Evolutionary conservation across 768 basidiomycete species (phyloP), one percentile per base, ranked within the genome.

Genomic region (Cystofilobasidium macerans): DNA sequence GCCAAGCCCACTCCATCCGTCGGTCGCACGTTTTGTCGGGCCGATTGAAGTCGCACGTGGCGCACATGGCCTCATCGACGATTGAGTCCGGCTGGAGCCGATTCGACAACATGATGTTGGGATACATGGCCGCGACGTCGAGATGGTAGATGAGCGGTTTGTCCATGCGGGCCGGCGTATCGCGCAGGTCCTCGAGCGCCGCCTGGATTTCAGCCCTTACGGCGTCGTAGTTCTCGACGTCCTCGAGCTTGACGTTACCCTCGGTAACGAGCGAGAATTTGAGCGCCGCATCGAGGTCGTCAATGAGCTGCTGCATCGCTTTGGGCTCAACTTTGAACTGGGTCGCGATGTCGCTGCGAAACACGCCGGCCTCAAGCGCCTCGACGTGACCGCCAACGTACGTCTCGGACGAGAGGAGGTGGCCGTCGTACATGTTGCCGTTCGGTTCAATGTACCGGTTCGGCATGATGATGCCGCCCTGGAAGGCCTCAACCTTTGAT

Each of bases 61-160:
- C 95, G 73, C 95, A 99, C 22, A 86, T 87, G 24, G 94, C 85
- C 75, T 98, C 95, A 72, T 93, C 90, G 13, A 97, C 87, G 79
- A 98, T 88, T 1, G 95, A 95, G 77, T 99, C 95, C 2, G 95
- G 95, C 71, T 99, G 95, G 2, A 99, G 81, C 38, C 95, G 89
- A 74, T 99, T 99, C 22, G 93, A 97, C 80, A 99, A 86, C 95
- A 99, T 99, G 83, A 99, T 98, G 77, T 98, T 99, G 64, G 95
- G 95, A 75, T 99, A 98, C 95, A 99, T 99, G 69, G 95, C 95
- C 2, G 95, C 95, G 69, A 99, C 95, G 72, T 99, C 95, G 72
- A 98, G 78, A 76, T 99, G 95, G 77, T 99, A 99, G 73, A 99
- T 98, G 69, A 98, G 84, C 0, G 95, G 95, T 16, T 85, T 88